Evolutionary conservation across 2,329 filamentous ascomycete species (phyloP).

Genomic region (Clathrospora elynae): DNA sequence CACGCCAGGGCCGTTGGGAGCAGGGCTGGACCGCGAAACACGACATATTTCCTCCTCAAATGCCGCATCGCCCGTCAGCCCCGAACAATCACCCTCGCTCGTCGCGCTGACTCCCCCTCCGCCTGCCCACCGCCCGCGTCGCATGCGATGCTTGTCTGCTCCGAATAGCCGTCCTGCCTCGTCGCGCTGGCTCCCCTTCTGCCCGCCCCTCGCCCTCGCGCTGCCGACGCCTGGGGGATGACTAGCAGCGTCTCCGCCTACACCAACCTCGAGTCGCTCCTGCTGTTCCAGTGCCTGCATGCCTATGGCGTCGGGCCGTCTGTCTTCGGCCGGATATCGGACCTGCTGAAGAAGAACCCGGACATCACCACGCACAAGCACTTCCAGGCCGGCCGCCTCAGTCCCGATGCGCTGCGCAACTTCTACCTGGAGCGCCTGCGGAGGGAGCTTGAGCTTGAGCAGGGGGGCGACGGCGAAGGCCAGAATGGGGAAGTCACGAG

Average conservation of each 20-base stretch:
- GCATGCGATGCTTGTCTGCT: conserved; percentile 33
- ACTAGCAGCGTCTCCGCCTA: conserved; percentile 67
- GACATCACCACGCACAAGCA: conserved; percentile 71
- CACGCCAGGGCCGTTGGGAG: conserved; percentile 2
- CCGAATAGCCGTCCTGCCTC: conserved; percentile 25
- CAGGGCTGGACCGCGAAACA: conserved; percentile 16
- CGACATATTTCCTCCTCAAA: conserved; percentile 21
- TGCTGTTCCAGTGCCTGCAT: conserved; percentile 80
- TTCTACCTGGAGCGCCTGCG: conserved; percentile 77
- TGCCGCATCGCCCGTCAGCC: conserved; percentile 25
- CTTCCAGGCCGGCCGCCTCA: conserved; percentile 76
- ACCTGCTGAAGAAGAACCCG: conserved; percentile 73
- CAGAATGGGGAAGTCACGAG: conserved; percentile 46
- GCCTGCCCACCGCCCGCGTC: conserved; percentile 18
- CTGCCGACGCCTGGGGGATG: conserved; percentile 54
- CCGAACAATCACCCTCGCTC: conserved; percentile 16
- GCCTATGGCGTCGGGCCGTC: conserved; percentile 67
- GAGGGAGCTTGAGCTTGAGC: conserved; percentile 69
- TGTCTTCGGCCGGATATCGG: conserved; percentile 74
- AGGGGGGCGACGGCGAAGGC: conserved; percentile 51
- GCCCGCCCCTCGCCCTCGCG: conserved; percentile 38
- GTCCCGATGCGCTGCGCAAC: conserved; percentile 75
- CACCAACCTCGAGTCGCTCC: conserved; percentile 82
- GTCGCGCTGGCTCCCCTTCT: conserved; percentile 47
- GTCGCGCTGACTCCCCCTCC: too few species aligned